phyloP scores from a whole-genome alignment of 495 filamentous ascomycete species.

The Annulohypoxylon bovei region DNA sequence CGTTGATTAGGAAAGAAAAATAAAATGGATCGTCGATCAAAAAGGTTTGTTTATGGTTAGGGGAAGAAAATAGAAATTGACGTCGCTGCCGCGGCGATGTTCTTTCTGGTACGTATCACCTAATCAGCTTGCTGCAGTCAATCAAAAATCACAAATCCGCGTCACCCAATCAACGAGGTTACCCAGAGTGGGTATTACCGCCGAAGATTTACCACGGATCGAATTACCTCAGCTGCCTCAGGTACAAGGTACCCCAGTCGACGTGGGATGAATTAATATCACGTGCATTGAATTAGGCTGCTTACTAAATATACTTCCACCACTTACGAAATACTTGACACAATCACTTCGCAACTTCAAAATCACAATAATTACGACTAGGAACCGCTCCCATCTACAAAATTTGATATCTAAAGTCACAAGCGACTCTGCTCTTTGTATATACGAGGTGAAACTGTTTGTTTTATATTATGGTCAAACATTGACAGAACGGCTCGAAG shows the following conservation, averaged over 20 bases:
- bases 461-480: too few species aligned
- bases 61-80: conserved; percentile 32
- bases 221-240: neutral
- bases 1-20: conserved; percentile 18
- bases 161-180: conserved; percentile 39
- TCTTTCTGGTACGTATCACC: conserved; percentile 4
- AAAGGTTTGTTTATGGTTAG: conserved; percentile 33
- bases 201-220: conserved; percentile 24
- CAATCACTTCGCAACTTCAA: neutral
- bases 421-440: too few species aligned
- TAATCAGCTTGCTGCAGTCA: conserved; percentile 17
- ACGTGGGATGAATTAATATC: neutral
- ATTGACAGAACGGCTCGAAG: too few species aligned
- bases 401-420: too few species aligned
- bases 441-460: too few species aligned
- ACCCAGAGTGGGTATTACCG: conserved; percentile 15
- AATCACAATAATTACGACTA: too few species aligned
- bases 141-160: conserved; percentile 34
- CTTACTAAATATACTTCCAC: neutral
- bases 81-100: conserved; percentile 28
- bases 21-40: conserved; percentile 13
- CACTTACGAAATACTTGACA: neutral
- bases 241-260: neutral
- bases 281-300: neutral
- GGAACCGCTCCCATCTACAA: neutral